Evolutionary conservation across 306 rosid species (phyloP).

Genomic region (Fragaria nilgerrensis): DNA sequence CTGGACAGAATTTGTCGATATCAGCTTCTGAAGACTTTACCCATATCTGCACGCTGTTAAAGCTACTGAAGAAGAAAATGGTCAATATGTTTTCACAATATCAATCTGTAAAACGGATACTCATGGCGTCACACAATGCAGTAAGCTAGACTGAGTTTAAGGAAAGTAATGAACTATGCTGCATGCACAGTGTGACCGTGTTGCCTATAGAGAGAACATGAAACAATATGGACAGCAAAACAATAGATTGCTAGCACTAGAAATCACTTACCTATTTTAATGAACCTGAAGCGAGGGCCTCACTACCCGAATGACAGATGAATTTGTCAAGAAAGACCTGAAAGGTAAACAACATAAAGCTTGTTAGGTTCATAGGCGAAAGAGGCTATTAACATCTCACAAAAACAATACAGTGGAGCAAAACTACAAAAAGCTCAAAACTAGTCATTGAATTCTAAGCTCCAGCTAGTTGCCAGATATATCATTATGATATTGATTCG

Average conservation of each 20-base stretch:
- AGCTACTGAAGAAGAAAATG: slow-evolving; percentile 7
- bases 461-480: not conserved
- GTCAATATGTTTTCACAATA: not conserved
- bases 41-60: slow-evolving; percentile 8
- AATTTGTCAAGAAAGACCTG: slow-evolving; percentile 18
- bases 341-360: slow-evolving; percentile 4
- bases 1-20: not conserved
- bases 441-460: slow-evolving; percentile 1
- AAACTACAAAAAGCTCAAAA: not conserved
- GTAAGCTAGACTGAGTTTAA: not conserved
- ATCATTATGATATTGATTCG: not conserved
- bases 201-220: not conserved
- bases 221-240: not conserved
- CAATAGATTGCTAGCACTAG: not conserved
- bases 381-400: not conserved
- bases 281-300: slow-evolving; percentile 14
- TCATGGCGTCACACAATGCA: not conserved
- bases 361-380: not conserved
- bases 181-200: not conserved
- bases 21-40: slow-evolving; percentile 14
- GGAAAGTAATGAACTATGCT: not conserved
- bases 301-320: slow-evolving; percentile 8
- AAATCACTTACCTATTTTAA: slow-evolving; percentile 12
- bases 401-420: not conserved
- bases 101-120: not conserved